These are phyloP conservation scores for Sphaerulina vaccinii DNA, from an alignment of 2,329 filamentous ascomycete genomes.

Conservation along the genomic window DNA sequence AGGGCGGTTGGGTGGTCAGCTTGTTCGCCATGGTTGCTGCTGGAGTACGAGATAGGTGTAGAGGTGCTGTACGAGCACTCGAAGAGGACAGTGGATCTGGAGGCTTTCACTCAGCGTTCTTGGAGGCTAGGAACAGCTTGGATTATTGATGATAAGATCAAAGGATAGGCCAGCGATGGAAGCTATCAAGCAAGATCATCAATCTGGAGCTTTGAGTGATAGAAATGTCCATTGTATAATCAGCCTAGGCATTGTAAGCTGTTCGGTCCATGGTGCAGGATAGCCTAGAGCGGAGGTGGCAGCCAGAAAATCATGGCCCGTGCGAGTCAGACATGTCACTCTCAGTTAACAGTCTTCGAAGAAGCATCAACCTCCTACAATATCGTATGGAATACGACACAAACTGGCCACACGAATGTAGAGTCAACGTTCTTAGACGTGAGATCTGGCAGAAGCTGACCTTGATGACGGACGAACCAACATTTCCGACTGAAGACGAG, in stretches of 20 bases:
- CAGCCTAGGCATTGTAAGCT: not conserved
- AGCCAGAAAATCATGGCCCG: not conserved
- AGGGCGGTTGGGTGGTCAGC: slow-evolving; percentile 25
- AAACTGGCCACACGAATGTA: too few relatives aligned
- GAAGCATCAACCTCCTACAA: not conserved
- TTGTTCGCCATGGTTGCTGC: slow-evolving; percentile 20
- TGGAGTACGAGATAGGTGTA: not conserved
- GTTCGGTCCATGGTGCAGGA: not conserved
- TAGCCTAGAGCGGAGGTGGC: not conserved
- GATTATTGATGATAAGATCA: not conserved
- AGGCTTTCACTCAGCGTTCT: too few relatives aligned
- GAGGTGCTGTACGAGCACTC: too few relatives aligned
- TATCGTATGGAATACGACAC: too few relatives aligned
- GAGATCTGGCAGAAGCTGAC: too few relatives aligned
- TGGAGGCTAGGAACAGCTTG: too few relatives aligned
- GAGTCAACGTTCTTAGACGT: too few relatives aligned
- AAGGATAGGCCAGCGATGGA: not conserved
- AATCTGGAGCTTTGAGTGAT: not conserved
- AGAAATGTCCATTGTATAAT: not conserved
- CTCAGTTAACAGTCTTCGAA: too few relatives aligned
- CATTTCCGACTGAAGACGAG: too few relatives aligned
- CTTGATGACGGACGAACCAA: too few relatives aligned
- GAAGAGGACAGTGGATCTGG: too few relatives aligned
- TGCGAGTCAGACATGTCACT: not conserved
- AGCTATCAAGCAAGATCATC: not conserved